phyloP scores from a whole-genome alignment of 176 grass and related monocot genomes.

The Triticum dicoccoides region DNA sequence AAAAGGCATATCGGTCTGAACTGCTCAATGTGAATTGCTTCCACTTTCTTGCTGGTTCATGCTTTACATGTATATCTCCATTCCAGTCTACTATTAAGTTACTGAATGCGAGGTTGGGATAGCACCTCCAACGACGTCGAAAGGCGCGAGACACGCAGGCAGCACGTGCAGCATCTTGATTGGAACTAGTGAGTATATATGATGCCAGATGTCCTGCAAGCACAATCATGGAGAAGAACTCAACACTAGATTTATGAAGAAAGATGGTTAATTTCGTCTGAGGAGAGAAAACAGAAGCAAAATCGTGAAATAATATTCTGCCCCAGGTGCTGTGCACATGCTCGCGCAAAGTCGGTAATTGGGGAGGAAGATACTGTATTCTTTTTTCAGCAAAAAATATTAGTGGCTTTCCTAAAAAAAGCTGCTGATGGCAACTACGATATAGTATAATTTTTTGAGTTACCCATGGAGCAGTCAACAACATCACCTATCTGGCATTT shows the following conservation, averaged over 20 bases:
- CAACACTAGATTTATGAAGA: background rate
- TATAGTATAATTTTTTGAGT: too few relatives aligned
- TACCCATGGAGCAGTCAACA: too few relatives aligned
- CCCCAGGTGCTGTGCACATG: too few relatives aligned
- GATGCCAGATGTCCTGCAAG: background rate
- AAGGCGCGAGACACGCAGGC: background rate
- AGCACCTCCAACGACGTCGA: background rate
- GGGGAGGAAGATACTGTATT: background rate
- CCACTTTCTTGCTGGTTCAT: background rate
- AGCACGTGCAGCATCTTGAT: conserved; percentile 4
- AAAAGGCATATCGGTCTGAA: too few relatives aligned
- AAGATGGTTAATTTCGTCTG: background rate
- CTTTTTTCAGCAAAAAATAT: background rate
- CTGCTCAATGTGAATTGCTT: too few relatives aligned
- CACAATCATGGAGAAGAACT: background rate
- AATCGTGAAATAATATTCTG: too few relatives aligned
- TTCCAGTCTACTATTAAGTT: background rate
- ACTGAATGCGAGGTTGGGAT: background rate
- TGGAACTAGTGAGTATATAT: background rate
- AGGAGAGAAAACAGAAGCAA: background rate
- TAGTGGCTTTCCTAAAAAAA: background rate
- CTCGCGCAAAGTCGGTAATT: background rate
- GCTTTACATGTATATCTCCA: background rate
- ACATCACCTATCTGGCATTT: too few relatives aligned
- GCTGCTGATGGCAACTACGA: too few relatives aligned